A percentile compares a stretch with the other conserved stretches of the same genome.
Conservation (phyloP, 176 grass and related monocot genomes). For the Triticum monococcum region DNA sequence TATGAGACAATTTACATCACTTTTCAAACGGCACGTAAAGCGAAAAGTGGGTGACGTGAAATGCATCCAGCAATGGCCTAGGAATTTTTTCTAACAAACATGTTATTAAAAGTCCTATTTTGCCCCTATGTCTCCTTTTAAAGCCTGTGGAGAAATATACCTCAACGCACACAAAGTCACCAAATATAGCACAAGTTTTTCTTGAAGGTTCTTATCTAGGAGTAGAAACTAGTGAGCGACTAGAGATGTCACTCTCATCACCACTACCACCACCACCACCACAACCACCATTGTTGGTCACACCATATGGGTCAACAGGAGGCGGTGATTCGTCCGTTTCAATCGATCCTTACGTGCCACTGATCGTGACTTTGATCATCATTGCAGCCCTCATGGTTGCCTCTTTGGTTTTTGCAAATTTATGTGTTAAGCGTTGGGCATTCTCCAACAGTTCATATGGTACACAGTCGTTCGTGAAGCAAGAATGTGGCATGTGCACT, state of each 20-base stretch:
- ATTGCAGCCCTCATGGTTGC: conserved; percentile 4
- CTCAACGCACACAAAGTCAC: neutral
- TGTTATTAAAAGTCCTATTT: neutral
- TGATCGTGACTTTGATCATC: conserved; percentile 26
- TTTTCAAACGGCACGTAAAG: neutral
- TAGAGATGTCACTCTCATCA: conserved; percentile 5
- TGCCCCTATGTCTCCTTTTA: neutral
- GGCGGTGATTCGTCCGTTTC: neutral
- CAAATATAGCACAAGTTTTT: no score
- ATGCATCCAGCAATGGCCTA: neutral
- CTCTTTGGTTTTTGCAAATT: conserved; percentile 30
- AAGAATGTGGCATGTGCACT: neutral
- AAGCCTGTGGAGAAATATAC: neutral
- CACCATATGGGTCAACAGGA: neutral
- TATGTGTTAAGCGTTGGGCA: neutral
- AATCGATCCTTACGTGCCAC: neutral
- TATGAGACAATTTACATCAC: neutral
- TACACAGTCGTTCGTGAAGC: neutral
- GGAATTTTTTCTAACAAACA: neutral
- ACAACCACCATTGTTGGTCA: neutral
- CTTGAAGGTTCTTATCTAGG: neutral
- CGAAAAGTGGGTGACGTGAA: neutral
- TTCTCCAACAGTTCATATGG: neutral
- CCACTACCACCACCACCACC: neutral
- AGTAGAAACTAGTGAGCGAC: neutral